Base-by-base conservation (phyloP, 1,139 yeast species). In the Eremothecium coryli region DNA sequence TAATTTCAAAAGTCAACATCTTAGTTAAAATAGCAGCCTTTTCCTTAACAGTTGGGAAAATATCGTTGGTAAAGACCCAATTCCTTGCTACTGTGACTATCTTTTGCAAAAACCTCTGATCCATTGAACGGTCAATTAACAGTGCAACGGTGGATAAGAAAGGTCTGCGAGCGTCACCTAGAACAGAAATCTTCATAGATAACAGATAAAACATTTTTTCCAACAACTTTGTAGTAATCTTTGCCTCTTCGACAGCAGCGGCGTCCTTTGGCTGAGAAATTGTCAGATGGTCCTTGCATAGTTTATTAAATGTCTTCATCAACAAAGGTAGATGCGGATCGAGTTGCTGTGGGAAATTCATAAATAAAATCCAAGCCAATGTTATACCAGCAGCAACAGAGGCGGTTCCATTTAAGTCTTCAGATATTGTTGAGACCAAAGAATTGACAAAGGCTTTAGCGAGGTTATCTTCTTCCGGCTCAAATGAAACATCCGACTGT, bases 31-130 rank as follows among this genome's bases (percentile, higher is more conserved):
- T 79, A 0, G 95, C 96, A 1, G 98, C 96, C 56, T 93, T 90
- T 52, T 93, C 98, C 54, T 93, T 93, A 4, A 84, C 79, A 0
- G 98, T 86, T 2, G 98, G 98, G 65, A 88, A 88, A 24, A 84
- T 69, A 45, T 86, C 94, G 39, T 80, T 75, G 2, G 86, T 75
- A 51, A 93, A 86, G 0, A 88, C 93, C 97, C 98, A 93, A 12
- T 70, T 71, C 49, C 88, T 73, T 1, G 90, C 90, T 42, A 88
- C 77, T 27, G 71, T 70, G 27, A 90, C 76, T 35, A 90, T 82
- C 52, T 81, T 81, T 42, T 73, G 75, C 42, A 90, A 66, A 6
- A 93, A 71, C 14, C 71, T 74, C 41, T 76, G 76, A 50, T 88
- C 95, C 39, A 78, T 69, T 1, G 96, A 84, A 31, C 95, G 71